These are phyloP conservation scores for Claviceps africana DNA, from an alignment of 2,329 filamentous ascomycete genomes.

Conservation along the genomic window DNA sequence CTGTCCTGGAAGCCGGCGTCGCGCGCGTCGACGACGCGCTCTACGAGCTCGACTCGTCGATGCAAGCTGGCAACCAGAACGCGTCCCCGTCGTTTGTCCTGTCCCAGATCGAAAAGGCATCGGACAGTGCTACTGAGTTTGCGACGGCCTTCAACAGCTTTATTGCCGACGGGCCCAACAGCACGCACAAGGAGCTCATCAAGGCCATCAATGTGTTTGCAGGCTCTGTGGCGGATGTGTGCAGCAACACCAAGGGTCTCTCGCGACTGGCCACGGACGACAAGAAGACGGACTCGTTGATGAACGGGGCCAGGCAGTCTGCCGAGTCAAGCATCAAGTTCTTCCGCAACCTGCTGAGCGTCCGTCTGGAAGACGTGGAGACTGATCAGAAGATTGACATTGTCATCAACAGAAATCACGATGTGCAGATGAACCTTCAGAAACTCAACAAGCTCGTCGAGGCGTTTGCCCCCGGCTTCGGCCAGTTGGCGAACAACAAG, in stretches of 20 bases:
- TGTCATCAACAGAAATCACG: slow-evolving; percentile 93
- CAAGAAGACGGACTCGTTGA: slow-evolving; percentile 78
- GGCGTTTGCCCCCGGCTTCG: slow-evolving; percentile 75
- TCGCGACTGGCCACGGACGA: slow-evolving; percentile 88
- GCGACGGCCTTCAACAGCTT: slow-evolving; percentile 97
- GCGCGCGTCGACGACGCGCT: slow-evolving; percentile 90
- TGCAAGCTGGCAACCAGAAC: slow-evolving; percentile 98
- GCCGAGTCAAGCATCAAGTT: slow-evolving; percentile 83
- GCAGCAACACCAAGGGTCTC: slow-evolving; percentile 92
- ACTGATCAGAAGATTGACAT: slow-evolving; percentile 89
- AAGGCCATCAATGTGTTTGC: slow-evolving; percentile 83
- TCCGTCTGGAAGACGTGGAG: slow-evolving; percentile 82
- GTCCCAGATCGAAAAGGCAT: slow-evolving; percentile 94
- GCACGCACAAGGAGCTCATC: slow-evolving; percentile 80
- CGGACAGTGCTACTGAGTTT: slow-evolving; percentile 88
- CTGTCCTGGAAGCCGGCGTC: slow-evolving; percentile 83
- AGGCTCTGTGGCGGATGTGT: slow-evolving; percentile 80
- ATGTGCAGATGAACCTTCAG: slow-evolving; percentile 88
- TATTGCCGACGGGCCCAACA: slow-evolving; percentile 89
- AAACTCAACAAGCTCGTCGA: slow-evolving; percentile 88
- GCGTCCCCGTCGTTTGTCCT: slow-evolving; percentile 88
- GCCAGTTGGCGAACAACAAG: slow-evolving; percentile 61
- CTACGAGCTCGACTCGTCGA: slow-evolving; percentile 92
- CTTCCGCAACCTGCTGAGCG: slow-evolving; percentile 87
- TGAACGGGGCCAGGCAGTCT: slow-evolving; percentile 68